Evolutionary conservation across 2,329 filamentous ascomycete species (phyloP).

Genomic region (Colletotrichum neosansevieriae): DNA sequence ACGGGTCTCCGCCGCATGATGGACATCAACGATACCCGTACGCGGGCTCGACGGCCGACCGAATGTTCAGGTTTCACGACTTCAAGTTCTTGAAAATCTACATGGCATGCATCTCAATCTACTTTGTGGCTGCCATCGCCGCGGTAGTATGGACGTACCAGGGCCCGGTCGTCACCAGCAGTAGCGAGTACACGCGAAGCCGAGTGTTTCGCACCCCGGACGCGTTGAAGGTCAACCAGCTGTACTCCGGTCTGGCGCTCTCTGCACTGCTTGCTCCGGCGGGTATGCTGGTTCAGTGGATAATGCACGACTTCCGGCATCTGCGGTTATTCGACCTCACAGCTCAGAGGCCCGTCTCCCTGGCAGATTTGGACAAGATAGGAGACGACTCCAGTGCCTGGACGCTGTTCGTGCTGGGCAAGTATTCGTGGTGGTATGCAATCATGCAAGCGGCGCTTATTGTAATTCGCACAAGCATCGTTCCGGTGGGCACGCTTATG

Average conservation of each 20-base stretch:
- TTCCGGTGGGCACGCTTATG: constrained; percentile 26
- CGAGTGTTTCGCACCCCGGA: constrained; percentile 30
- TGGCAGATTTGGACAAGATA: constrained; percentile 22
- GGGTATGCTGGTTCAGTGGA: constrained; percentile 33
- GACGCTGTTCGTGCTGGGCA: constrained; percentile 3
- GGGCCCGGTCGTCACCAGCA: constrained; percentile 7
- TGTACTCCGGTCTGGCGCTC: constrained; percentile 29
- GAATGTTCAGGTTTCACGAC: constrained; percentile 24
- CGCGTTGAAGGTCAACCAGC: constrained; percentile 19
- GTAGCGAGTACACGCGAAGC: not conserved
- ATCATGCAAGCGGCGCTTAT: constrained; percentile 26
- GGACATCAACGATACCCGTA: not conserved
- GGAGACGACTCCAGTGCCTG: constrained; percentile 30
- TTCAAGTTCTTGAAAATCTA: constrained; percentile 25
- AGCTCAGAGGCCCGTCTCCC: constrained; percentile 13
- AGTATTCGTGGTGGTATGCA: constrained; percentile 28
- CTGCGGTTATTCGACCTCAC: constrained; percentile 26
- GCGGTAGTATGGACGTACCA: constrained; percentile 22
- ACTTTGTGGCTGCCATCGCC: constrained; percentile 16
- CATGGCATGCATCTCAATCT: constrained; percentile 16
- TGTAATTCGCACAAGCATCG: constrained; percentile 21
- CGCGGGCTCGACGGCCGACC: constrained; percentile 16
- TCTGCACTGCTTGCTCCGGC: constrained; percentile 24
- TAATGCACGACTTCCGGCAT: constrained; percentile 30
- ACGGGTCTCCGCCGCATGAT: not conserved